Base-by-base conservation (phyloP, 257 asterid genomes). In the Plantago ovata region DNA sequence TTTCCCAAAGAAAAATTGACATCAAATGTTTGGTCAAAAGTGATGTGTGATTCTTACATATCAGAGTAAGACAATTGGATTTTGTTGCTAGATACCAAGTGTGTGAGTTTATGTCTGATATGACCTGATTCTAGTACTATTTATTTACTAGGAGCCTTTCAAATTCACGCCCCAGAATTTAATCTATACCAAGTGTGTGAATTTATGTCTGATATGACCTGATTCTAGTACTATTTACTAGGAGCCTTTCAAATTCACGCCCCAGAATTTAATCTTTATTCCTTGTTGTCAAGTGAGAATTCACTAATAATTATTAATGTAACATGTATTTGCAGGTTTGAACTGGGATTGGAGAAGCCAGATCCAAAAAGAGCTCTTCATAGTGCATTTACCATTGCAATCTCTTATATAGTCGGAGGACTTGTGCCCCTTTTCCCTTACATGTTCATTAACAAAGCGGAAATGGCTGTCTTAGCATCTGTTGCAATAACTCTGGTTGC, bases 291-390 rank as follows among this genome's bases (percentile, higher is more conserved):
- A n/a, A n/a, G n/a, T n/a, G n/a, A n/a, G n/a, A n/a, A n/a, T n/a
- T n/a, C n/a, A n/a, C n/a, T 20, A n/a, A 47, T 21, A 47, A 15
- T 9, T 18, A 10, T 52, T 51, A 15, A 15, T 32, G 46, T 56
- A 52, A 22, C 19, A 40, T 52, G 1, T 15, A 28, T 54, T 41
- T 79, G 67, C 83, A 92, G 98, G 70, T 92, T 85, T 67, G 98
- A 92, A 53, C 77, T 92, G 44, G 98, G 98, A 40, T 69, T 92
- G 77, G 98, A 92, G 85, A 92, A 92, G 77, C 98, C 96, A 19
- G 84, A 88, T 62, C 98, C 98, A 9, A 84, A 68, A 67, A 79
- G 96, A 54, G 98, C 98, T 1, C 47, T 92, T 12, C 86, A 88
- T 16, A 92, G 98, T 62, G 96, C 96, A 7, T 56, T 85, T 11